Conservation (phyloP, 108 stramenopile genomes). For the Nannochloropsis gaditana region DNA sequence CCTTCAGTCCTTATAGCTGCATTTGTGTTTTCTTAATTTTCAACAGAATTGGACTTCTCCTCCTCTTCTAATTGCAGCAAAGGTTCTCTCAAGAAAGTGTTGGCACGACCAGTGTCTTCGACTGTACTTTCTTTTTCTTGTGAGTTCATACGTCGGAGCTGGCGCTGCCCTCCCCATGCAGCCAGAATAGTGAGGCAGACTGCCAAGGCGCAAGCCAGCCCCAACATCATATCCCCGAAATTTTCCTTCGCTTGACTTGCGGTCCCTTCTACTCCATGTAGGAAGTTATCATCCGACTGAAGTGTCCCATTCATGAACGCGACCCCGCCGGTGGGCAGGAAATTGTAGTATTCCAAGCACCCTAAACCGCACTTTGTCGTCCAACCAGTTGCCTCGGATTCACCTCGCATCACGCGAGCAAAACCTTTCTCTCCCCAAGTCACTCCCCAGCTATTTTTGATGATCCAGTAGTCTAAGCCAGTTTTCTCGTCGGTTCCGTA, state of each 20-base stretch:
- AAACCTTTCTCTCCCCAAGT: slow-evolving; percentile 45
- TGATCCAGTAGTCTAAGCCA: slow-evolving; percentile 50
- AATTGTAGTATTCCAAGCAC: slow-evolving; percentile 15
- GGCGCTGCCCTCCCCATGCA: no score
- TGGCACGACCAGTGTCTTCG: neutral
- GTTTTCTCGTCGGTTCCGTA: slow-evolving; percentile 31
- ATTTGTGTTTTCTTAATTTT: no score
- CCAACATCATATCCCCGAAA: neutral
- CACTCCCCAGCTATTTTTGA: slow-evolving; percentile 50
- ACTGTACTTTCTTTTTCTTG: no score
- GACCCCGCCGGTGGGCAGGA: neutral
- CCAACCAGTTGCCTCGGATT: neutral
- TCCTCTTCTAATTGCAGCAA: neutral
- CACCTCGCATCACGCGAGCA: slow-evolving; percentile 35
- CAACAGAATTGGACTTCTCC: neutral
- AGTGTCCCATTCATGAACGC: neutral
- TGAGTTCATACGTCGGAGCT: no score
- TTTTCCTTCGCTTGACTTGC: neutral
- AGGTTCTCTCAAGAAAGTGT: neutral
- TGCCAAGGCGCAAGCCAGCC: neutral
- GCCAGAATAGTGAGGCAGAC: neutral
- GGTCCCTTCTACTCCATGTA: neutral
- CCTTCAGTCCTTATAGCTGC: no score
- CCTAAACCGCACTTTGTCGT: neutral
- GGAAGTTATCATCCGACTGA: neutral